phyloP scores from a whole-genome alignment of 2,329 filamentous ascomycete species.

The Coniochaeta prunicola region DNA sequence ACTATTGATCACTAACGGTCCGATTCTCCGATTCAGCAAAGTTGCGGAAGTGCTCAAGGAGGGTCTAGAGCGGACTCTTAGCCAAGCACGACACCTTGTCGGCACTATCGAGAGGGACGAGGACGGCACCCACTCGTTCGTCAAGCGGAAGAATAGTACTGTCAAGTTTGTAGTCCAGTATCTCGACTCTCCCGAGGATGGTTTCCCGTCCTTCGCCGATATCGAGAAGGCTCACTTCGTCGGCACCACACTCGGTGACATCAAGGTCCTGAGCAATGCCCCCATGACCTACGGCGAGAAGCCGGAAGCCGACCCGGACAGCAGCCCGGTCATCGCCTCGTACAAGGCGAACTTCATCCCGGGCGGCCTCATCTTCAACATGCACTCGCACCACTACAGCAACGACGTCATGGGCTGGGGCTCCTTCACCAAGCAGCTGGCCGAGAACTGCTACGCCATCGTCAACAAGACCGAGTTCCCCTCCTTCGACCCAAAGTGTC shows the following conservation, averaged over 20 bases:
- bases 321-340: constrained; percentile 23
- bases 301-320: constrained; percentile 26
- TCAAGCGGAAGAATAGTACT: constrained; percentile 1
- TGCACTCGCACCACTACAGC: constrained; percentile 33
- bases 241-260: constrained; percentile 22
- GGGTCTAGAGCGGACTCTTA: constrained; percentile 27
- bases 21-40: constrained; percentile 2
- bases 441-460: constrained; percentile 32
- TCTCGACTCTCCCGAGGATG: constrained; percentile 25
- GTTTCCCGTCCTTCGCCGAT: constrained; percentile 28
- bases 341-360: constrained; percentile 34
- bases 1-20: not conserved
- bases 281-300: constrained; percentile 32
- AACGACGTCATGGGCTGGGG: constrained; percentile 36
- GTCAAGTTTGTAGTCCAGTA: constrained; percentile 27
- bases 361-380: constrained; percentile 32
- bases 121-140: constrained; percentile 1
- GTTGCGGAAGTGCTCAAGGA: constrained; percentile 19
- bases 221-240: constrained; percentile 27
- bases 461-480: constrained; percentile 21
- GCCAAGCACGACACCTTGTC: constrained; percentile 28
- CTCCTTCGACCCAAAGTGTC: constrained; percentile 24
- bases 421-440: constrained; percentile 28
- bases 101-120: constrained; percentile 31
- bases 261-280: constrained; percentile 23